Base-by-base conservation (phyloP, 106 monocot species). In the Allium fistulosum region DNA sequence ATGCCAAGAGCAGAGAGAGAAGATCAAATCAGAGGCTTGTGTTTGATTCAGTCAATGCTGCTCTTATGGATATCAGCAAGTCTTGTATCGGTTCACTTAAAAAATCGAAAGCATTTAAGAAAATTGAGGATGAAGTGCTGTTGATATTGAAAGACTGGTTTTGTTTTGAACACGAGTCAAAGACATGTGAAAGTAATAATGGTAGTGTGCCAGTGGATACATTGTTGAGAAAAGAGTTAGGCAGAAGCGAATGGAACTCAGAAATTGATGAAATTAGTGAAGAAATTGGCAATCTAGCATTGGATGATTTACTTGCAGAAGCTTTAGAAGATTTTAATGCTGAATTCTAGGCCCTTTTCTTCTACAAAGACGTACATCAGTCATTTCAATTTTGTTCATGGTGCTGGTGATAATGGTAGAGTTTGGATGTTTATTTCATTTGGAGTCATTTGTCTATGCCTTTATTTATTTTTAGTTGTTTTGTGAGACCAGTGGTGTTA, bases 21-120 rank as follows among this genome's bases (percentile, higher is more conserved):
- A 75, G 87, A 46, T 93, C 99, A 6, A 85, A 79, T 52, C 83
- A 81, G 79, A 85, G 81, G 72, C 85, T 99, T 11, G 67, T 90
- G 15, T 99, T 99, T 57, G 94, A 95, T 61, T 81, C 81, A 58
- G 85, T 85, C 58, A 95, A 95, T 73, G 59, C 49, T 8, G 85
- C 85, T 8, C 72, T 95, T 1, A 57, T 83, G 51, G 83, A 88
- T 17, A 74, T 91, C 9, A 77, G 78, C 7, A 62, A 46, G 37
- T 47, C 58, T 67, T 37, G 48, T 53, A 58, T 75, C 9, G 7
- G 65, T 8, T 48, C 59, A 70, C 57, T 72, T 10, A 70, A 45
- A 15, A 65, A 26, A 58, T 71, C 58, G 6, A 68, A 57, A 26
- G 59, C 27, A 59, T 4, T 48, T 10, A 7, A 18, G 69, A 56